Base-by-base conservation (phyloP, 2,329 filamentous ascomycete genomes). In the Purpureocillium takamizusanense region DNA sequence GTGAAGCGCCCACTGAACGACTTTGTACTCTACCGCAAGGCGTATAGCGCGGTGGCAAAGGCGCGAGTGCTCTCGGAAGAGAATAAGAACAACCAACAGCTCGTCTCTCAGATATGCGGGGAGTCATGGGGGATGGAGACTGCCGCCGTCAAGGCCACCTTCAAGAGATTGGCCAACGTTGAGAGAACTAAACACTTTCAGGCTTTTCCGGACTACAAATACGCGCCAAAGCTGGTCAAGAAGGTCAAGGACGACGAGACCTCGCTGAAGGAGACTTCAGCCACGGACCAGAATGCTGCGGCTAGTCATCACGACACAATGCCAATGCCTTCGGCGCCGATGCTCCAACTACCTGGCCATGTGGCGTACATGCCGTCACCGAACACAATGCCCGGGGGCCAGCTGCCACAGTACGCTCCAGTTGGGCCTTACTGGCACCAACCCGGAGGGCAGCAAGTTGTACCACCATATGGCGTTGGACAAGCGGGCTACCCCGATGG, bases 11-110 rank as follows among this genome's bases (percentile, higher is more conserved):
- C 92, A 3, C 94, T 95, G 83, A 98, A 98, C 60, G 90, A 86
- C 1, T 98, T 97, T 66, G 95, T 98, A 83, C 70, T 98, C 36
- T 98, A 98, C 60, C 83, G 92, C 31, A 95, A 92, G 48, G 86
- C 87, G 7, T 95, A 86, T 55, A 39, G 32, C 27, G 13, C 13
- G 7, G 33, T 37, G 7, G 35, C 35, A 15, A 42, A 39, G 34
- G 35, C 36, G 12, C 13, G 23, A 2, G 11, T 42, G 17, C 23
- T 39, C 30, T 9, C 27, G 25, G 36, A 30, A 10, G 25, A 39
- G 40, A 37, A 84, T 50, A 68, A 92, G 51, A 90, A 92, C 60
- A 95, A 97, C 62, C 90, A 98, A 59, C 90, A 98, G 59, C 69
- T 92, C 28, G 84, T 97, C 18, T 97, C 90, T 2, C 78, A 81